Percentiles rank a stretch among this genome's conserved stretches.
Evolutionary conservation across 805 yeast species (phyloP).

Genomic region (Clavispora fructus): DNA sequence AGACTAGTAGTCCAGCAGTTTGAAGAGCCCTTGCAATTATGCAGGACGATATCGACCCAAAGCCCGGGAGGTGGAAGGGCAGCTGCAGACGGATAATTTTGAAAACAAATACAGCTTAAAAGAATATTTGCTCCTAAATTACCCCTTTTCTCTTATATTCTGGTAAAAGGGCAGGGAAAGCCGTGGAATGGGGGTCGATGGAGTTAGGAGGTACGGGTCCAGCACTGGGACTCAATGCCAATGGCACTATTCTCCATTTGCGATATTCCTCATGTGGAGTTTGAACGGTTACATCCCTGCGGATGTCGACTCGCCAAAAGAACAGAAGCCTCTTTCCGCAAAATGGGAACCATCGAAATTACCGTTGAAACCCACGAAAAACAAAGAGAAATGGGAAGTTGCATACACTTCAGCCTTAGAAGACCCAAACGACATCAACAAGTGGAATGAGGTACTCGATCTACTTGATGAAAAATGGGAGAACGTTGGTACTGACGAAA

Average conservation of each 20-base stretch:
- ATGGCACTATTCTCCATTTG: neutral
- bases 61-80: neutral
- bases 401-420: conserved; percentile 9
- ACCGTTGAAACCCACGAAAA: conserved; percentile 3
- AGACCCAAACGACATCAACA: conserved; percentile 26
- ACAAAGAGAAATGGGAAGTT: conserved; percentile 9
- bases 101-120: neutral
- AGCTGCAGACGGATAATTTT: too few species aligned
- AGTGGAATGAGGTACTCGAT: conserved; percentile 37
- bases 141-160: neutral
- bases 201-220: neutral
- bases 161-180: neutral
- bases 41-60: neutral
- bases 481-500: conserved; percentile 3
- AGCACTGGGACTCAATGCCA: neutral
- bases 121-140: neutral
- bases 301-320: neutral
- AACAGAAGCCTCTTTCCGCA: neutral
- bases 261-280: neutral
- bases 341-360: neutral
- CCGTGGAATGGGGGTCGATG: neutral
- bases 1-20: neutral
- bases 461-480: conserved; percentile 20
- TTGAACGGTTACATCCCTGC: neutral
- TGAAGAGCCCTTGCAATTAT: neutral